phyloP scores from a whole-genome alignment of 305 asterid species.

The Fraxinus latifolia region DNA sequence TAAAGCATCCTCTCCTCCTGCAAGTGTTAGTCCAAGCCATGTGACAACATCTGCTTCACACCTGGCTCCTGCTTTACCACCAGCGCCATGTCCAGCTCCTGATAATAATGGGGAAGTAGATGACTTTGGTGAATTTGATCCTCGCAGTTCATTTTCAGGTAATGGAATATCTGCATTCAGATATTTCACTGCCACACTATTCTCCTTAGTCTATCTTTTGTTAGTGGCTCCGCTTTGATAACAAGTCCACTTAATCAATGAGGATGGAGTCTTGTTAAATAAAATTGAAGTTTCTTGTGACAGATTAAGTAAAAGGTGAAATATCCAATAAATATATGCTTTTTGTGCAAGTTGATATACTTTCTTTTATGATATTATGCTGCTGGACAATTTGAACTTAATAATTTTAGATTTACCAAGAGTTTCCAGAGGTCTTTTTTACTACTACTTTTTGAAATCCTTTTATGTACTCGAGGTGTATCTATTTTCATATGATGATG shows the following conservation, averaged over 20 bases:
- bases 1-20: slow-evolving; percentile 54
- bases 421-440: background rate
- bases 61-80: slow-evolving; percentile 51
- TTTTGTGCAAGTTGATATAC: background rate
- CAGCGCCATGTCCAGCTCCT: slow-evolving; percentile 38
- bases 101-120: slow-evolving; percentile 40
- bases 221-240: background rate
- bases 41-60: slow-evolving; percentile 35
- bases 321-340: background rate
- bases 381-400: background rate
- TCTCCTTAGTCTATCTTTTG: background rate
- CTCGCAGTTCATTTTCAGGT: slow-evolving; percentile 84
- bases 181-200: background rate
- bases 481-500: background rate
- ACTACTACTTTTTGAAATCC: background rate
- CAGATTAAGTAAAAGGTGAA: background rate
- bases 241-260: background rate
- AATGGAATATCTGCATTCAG: slow-evolving; percentile 12
- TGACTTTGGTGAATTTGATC: slow-evolving; percentile 88
- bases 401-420: background rate
- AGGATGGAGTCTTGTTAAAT: background rate
- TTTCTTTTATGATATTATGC: background rate
- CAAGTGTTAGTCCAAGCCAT: slow-evolving; percentile 53
- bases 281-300: background rate
- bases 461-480: background rate